These are phyloP conservation scores for Sphaceloma murrayae DNA, from an alignment of 2,329 filamentous ascomycete species.

Conservation along the genomic window DNA sequence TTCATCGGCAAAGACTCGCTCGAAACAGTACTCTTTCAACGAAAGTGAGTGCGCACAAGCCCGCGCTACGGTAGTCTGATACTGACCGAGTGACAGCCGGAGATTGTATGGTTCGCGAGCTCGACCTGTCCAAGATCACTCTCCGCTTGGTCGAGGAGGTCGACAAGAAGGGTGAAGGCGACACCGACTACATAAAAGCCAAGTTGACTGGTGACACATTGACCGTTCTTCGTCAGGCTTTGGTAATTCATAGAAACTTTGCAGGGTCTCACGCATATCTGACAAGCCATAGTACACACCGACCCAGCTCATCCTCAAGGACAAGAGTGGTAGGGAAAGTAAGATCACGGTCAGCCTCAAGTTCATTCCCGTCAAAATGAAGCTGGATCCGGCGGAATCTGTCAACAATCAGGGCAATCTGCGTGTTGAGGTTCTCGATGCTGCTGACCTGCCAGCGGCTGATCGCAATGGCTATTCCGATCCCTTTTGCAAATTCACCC, in stretches of 20 bases:
- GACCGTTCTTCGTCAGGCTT: slow-evolving; percentile 75
- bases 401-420: slow-evolving; percentile 98
- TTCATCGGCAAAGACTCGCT: slow-evolving; percentile 64
- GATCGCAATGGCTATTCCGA: slow-evolving; percentile 96
- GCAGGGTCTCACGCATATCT: slow-evolving; percentile 15
- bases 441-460: slow-evolving; percentile 75
- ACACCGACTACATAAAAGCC: slow-evolving; percentile 65
- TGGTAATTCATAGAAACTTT: slow-evolving; percentile 48
- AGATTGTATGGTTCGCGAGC: slow-evolving; percentile 88
- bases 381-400: slow-evolving; percentile 84
- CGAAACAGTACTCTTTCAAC: slow-evolving; percentile 63
- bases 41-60: slow-evolving; percentile 48
- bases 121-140: slow-evolving; percentile 93
- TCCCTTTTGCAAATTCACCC: slow-evolving; percentile 87
- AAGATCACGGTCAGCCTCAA: slow-evolving; percentile 86
- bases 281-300: slow-evolving; percentile 64
- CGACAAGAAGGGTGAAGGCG: slow-evolving; percentile 59
- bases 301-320: slow-evolving; percentile 68
- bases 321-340: slow-evolving; percentile 63
- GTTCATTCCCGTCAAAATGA: slow-evolving; percentile 90
- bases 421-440: slow-evolving; percentile 86
- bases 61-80: neutral
- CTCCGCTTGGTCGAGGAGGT: slow-evolving; percentile 74
- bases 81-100: slow-evolving; percentile 45
- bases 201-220: slow-evolving; percentile 77